Evolutionary conservation across 208 protist species (phyloP).

Genomic region (Strigomonas culicis): DNA sequence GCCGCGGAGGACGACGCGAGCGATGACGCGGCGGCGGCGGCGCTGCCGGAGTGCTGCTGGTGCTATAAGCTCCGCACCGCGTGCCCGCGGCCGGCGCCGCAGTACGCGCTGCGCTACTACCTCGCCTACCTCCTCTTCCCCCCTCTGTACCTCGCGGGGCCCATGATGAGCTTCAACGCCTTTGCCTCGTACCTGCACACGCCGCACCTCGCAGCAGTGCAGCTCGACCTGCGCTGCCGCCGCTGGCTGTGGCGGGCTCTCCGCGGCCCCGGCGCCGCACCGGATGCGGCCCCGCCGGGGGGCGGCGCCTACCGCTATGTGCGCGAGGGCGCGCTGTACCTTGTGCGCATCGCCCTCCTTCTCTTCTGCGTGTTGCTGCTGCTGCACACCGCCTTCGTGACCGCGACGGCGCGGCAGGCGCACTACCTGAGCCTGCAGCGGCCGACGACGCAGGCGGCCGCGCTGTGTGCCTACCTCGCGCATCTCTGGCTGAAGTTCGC

Average conservation of each 20-base stretch:
- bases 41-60: conserved; percentile 18
- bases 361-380: conserved; percentile 18
- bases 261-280: not conserved
- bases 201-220: no score
- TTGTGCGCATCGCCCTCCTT: conserved; percentile 8
- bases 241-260: conserved; percentile 2
- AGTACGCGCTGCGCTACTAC: conserved; percentile 81
- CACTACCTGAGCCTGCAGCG: conserved; percentile 80
- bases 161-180: conserved; percentile 87
- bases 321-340: conserved; percentile 13
- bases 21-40: not conserved
- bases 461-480: conserved; percentile 51
- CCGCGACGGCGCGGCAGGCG: conserved; percentile 34
- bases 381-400: conserved; percentile 50
- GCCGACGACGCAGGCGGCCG: conserved; percentile 72
- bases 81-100: conserved; percentile 26
- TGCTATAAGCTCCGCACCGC: conserved; percentile 65
- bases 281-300: no score
- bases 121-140: conserved; percentile 86
- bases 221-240: conserved; percentile 27
- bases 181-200: conserved; percentile 71
- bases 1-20: conserved; percentile 8
- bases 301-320: not conserved
- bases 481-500: conserved; percentile 92
- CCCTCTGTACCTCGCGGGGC: conserved; percentile 89